These are phyloP conservation scores for Brasenia schreberi DNA, from an alignment of 164 flowering plant species.

Conservation along the genomic window DNA sequence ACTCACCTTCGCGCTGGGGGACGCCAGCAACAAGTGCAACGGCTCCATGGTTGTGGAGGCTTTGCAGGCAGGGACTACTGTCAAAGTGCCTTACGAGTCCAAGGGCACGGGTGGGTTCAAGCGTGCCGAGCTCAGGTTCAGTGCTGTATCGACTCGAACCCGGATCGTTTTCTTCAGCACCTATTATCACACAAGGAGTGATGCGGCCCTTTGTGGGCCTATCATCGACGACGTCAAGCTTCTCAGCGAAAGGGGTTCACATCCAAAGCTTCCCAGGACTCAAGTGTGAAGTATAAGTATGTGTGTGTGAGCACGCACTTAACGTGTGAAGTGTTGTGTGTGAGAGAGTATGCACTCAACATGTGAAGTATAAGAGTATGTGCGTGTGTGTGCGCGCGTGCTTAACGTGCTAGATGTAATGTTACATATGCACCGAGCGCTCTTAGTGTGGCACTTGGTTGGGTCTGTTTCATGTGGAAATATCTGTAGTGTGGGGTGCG, in stretches of 20 bases:
- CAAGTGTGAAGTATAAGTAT: background rate
- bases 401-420: no score
- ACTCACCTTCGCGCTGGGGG: constrained; percentile 56
- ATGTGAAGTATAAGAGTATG: no score
- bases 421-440: no score
- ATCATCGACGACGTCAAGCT: constrained; percentile 59
- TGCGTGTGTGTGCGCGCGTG: no score
- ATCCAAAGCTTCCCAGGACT: background rate
- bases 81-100: constrained; percentile 45
- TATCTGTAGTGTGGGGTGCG: no score
- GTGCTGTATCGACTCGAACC: constrained; percentile 31
- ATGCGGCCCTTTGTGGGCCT: constrained; percentile 75
- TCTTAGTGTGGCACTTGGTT: no score
- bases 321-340: no score
- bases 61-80: constrained; percentile 34
- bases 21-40: constrained; percentile 49
- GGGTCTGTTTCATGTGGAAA: no score
- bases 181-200: constrained; percentile 48
- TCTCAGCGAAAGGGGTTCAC: constrained; percentile 14
- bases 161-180: constrained; percentile 51
- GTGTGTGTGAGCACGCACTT: no score
- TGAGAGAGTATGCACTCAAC: no score
- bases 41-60: constrained; percentile 74
- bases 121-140: constrained; percentile 38
- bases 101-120: constrained; percentile 66